A percentile compares a stretch with the other conserved stretches of the same genome.
Conservation (phyloP, 2,329 filamentous ascomycete species). For the Geosmithia putterillii region DNA sequence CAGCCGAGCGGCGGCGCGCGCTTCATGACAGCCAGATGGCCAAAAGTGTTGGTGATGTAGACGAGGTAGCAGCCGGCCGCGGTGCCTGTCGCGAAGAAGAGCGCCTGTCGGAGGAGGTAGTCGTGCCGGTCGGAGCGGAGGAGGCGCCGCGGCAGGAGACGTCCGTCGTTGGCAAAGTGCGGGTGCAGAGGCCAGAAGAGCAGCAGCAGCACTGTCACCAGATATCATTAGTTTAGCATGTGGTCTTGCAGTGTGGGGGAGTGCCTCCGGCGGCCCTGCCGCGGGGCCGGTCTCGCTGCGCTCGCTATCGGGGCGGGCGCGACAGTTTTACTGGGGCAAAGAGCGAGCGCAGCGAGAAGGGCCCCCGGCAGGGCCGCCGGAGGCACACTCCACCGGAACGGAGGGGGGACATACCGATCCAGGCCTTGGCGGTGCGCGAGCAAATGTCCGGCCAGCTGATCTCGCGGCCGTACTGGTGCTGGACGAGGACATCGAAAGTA, state of each 20-base stretch:
- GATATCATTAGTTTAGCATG: too few species aligned
- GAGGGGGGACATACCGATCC: slow-evolving; percentile 29
- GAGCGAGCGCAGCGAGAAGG: not conserved
- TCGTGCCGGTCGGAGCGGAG: slow-evolving; percentile 36
- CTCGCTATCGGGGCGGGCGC: too few species aligned
- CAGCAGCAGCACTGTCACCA: slow-evolving; percentile 35
- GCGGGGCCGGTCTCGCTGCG: too few species aligned
- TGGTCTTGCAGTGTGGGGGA: too few species aligned
- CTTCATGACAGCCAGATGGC: slow-evolving; percentile 87
- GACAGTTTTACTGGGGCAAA: slow-evolving; percentile 1
- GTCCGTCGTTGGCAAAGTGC: slow-evolving; percentile 25
- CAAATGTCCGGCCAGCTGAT: slow-evolving; percentile 47
- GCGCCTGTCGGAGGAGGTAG: slow-evolving; percentile 34
- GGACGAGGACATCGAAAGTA: slow-evolving; percentile 67
- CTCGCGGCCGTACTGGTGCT: slow-evolving; percentile 63
- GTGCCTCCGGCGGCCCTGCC: too few species aligned
- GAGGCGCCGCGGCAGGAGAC: slow-evolving; percentile 19
- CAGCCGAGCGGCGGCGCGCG: slow-evolving; percentile 78
- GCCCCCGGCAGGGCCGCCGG: too few species aligned
- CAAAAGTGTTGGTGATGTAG: slow-evolving; percentile 63
- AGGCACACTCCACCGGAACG: too few species aligned
- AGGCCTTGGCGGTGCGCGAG: slow-evolving; percentile 37
- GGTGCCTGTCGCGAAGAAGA: slow-evolving; percentile 54
- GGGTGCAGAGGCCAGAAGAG: slow-evolving; percentile 46
- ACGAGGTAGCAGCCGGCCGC: slow-evolving; percentile 67